Evolutionary conservation across 2,329 filamentous ascomycete genomes (phyloP), one percentile per base, ranked within the genome.

Genomic region (Piedraia hortae): DNA sequence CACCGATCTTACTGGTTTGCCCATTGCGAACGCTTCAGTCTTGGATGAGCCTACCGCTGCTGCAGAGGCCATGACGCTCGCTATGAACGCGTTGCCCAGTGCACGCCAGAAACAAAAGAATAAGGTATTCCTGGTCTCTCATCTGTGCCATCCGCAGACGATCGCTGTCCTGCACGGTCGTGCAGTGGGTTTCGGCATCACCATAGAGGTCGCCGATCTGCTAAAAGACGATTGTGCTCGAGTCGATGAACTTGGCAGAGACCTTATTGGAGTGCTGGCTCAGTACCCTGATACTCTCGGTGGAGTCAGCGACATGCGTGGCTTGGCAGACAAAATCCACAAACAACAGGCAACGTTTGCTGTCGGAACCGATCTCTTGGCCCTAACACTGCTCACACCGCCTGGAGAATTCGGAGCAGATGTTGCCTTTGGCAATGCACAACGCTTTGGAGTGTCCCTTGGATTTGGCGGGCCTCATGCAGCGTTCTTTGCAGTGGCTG

Each of bases 381-480:
- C 80, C 4, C 50, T 91, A 45, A 91, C 82, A 1, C 48, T 88
- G 6, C 59, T 91, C 22, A 85, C 73, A 22, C 74, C 82, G 1
- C 82, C 82, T 0, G 80, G 80, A 21, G 82, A 91, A 41, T 91
- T 82, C 49, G 82, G 82, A 18, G 82, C 82, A 11, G 82, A 93
- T 41, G 75, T 93, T 35, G 82, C 80, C 4, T 89, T 93, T 41
- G 82, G 82, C 33, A 90, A 70, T 39, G 68, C 82, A 9, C 82
- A 93, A 51, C 59, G 82, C 26, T 72, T 91, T 29, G 82, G 82
- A 44, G 74, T 93, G 7, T 80, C 82, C 2, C 64, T 91, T 41
- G 82, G 82, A 21, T 88, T 69, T 35, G 82, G 82, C 37, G 82
- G 82, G 10, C 82, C 82, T n/a, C 82, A 91, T 39, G 82, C 82